Percentiles rank a stretch among this genome's conserved stretches.
These are phyloP conservation scores for Thermothielavioides terrestris DNA, from an alignment of 495 filamentous ascomycete species.

Conservation along the genomic window DNA sequence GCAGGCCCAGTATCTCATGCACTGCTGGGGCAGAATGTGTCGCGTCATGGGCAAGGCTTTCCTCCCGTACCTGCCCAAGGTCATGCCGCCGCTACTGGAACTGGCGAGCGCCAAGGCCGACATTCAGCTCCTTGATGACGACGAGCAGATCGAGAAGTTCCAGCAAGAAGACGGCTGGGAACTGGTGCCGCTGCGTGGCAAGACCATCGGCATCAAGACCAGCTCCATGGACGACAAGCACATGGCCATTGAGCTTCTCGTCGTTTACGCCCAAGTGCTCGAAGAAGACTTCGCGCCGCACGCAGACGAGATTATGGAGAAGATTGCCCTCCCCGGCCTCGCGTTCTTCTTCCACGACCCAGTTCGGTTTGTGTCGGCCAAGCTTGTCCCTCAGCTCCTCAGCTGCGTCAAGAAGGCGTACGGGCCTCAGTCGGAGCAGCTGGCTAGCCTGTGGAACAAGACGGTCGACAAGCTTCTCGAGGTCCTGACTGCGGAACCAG, in stretches of 20 bases:
- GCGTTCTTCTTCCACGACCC: constrained; percentile 99
- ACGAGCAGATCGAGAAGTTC: constrained; percentile 84
- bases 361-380: constrained; percentile 89
- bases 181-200: constrained; percentile 89
- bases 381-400: constrained; percentile 87
- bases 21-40: constrained; percentile 99
- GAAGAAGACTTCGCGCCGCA: constrained; percentile 88
- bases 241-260: constrained; percentile 94
- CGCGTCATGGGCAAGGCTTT: constrained; percentile 86
- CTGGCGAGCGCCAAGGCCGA: constrained; percentile 94
- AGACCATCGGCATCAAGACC: constrained; percentile 97
- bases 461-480: constrained; percentile 89
- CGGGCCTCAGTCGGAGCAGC: constrained; percentile 63
- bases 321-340: constrained; percentile 86
- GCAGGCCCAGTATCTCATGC: constrained; percentile 91
- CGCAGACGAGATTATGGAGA: constrained; percentile 88
- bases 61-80: constrained; percentile 78
- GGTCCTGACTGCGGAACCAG: constrained; percentile 88
- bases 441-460: constrained; percentile 70
- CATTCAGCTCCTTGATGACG: constrained; percentile 92
- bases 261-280: constrained; percentile 91
- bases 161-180: constrained; percentile 98
- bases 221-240: constrained; percentile 96
- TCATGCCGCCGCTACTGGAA: constrained; percentile 90
- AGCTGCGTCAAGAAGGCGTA: constrained; percentile 89